phyloP scores from a whole-genome alignment of 2,329 filamentous ascomycete species.

The Xylariaceae sp. region DNA sequence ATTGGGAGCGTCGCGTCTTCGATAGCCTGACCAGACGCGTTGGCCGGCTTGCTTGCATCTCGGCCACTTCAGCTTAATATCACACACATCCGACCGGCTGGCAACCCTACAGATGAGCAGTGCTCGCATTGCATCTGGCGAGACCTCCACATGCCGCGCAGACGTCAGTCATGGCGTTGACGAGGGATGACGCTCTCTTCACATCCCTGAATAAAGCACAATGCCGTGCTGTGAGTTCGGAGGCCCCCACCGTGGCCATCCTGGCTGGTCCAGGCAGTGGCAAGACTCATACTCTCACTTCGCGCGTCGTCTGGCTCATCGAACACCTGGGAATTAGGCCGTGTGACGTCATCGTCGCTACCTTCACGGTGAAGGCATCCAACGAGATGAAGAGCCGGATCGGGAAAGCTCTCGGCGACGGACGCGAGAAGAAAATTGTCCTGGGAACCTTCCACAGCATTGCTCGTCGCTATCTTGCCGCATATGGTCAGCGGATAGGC shows the following conservation, averaged over 20 bases:
- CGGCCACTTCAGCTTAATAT: too few relatives aligned
- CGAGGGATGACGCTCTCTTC: constrained; percentile 28
- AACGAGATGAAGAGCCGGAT: constrained; percentile 89
- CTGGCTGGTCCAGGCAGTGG: constrained; percentile 65
- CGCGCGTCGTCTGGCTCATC: constrained; percentile 84
- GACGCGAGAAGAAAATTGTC: constrained; percentile 67
- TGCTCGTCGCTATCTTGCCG: constrained; percentile 71
- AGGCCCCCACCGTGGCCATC: constrained; percentile 52
- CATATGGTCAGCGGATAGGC: constrained; percentile 79
- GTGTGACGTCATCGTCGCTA: constrained; percentile 87
- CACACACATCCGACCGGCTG: too few relatives aligned
- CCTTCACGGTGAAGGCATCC: constrained; percentile 93
- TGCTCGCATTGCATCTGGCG: neutral
- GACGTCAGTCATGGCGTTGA: constrained; percentile 17
- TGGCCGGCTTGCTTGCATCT: too few relatives aligned
- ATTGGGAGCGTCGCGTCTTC: too few relatives aligned
- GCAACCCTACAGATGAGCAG: constrained; percentile 4
- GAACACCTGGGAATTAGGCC: constrained; percentile 64
- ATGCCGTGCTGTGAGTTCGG: constrained; percentile 46
- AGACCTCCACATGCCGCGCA: neutral
- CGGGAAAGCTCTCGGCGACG: constrained; percentile 69
- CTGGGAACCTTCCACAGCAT: constrained; percentile 95
- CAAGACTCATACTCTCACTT: constrained; percentile 92
- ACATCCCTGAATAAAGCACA: constrained; percentile 48
- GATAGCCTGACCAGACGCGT: too few relatives aligned